Evolutionary conservation across 768 basidiomycete species (phyloP), one percentile per base, ranked within the genome.

Genomic region (Xerocomellus dryophilus): DNA sequence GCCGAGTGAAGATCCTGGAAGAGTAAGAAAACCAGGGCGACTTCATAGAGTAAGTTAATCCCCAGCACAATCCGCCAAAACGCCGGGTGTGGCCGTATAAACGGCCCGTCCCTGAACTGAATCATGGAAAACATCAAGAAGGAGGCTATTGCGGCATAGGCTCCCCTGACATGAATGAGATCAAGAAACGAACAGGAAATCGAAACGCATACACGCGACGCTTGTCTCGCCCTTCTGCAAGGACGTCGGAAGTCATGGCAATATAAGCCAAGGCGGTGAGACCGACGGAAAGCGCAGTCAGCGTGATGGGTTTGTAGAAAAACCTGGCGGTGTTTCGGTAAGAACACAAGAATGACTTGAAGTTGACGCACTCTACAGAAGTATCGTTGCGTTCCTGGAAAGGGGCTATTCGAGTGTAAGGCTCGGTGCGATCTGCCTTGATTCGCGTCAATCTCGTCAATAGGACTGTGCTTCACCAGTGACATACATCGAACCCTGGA

Each of bases 21-120:
- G 47, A 93, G 79, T 31, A 94, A 67, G 70, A 93, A 94, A 42
- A 93, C 91, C 36, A 94, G 74, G 11, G 79, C 83, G 39, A 94
- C 75, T 66, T 91, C 90, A 66, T 94, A 94, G 27, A 93, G 75
- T 15, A 94, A 71, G 71, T 94, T 94, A 56, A 90, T 73, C 23
- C 89, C 90, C 25, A 93, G 76, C 5, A 91, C 78, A 36, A 84
- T 74, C 47, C 92, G 79, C 90, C 90, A 93, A 69, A 91, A 89
- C 17, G 85, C 87, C 55, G 91, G 91, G 69, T 94, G 91, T 0
- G 91, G 91, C 35, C 91, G 84, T 65, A 93, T 79, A 70, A 90
- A 94, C 29, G 91, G 91, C 0, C 91, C 91, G 67, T 94, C 91
- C 54, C 91, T 85, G 64, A 93, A 93, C 63, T 94, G 92, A 46